These are phyloP conservation scores for Pinus tabuliformis DNA, from an alignment of 75 land plant genomes.

Conservation along the genomic window DNA sequence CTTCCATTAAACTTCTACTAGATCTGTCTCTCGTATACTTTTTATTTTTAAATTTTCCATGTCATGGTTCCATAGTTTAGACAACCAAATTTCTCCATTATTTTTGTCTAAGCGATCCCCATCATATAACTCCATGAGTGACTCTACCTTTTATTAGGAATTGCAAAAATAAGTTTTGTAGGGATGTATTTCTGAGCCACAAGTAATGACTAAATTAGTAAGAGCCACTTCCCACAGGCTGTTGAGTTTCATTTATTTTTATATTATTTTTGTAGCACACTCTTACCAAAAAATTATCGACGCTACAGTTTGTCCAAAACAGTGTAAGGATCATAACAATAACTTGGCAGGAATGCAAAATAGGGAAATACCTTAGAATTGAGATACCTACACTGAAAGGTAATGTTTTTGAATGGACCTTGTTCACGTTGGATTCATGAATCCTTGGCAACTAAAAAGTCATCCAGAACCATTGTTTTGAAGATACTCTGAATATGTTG, in stretches of 20 bases:
- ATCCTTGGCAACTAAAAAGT: constrained; percentile 30
- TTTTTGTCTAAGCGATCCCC: too few species aligned
- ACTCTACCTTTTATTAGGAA: too few species aligned
- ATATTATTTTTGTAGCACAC: background rate
- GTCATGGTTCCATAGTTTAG: too few species aligned
- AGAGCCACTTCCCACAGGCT: background rate
- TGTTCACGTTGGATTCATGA: constrained; percentile 68
- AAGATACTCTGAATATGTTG: constrained; percentile 17
- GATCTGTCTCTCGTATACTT: constrained; percentile 56
- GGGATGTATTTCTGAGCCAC: too few species aligned
- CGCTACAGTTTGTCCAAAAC: background rate
- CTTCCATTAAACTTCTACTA: constrained; percentile 10
- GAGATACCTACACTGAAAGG: background rate
- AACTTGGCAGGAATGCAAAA: constrained; percentile 3
- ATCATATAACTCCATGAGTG: too few species aligned
- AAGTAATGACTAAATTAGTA: too few species aligned
- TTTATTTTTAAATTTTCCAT: constrained; percentile 59
- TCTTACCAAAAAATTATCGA: background rate
- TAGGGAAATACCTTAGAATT: background rate
- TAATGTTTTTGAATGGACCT: constrained; percentile 45
- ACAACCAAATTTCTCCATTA: too few species aligned
- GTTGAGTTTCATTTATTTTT: background rate
- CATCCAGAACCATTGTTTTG: constrained; percentile 59
- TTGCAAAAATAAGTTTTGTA: too few species aligned
- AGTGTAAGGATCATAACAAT: background rate